Evolutionary conservation across 2,329 filamentous ascomycete genomes (phyloP).

Genomic region (Epichloe aotearoae): DNA sequence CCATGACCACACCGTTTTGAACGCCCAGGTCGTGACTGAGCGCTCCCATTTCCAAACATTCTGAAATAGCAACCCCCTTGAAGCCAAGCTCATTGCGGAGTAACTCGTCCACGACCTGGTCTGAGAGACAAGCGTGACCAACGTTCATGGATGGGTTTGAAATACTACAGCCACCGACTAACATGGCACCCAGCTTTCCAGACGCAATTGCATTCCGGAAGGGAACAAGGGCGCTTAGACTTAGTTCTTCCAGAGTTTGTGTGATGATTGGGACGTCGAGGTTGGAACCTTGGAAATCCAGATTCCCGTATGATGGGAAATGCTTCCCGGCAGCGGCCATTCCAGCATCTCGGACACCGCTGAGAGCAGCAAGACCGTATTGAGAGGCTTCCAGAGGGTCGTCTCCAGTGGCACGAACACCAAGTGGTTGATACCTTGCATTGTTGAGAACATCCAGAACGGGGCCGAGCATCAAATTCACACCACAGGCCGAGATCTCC

Average conservation of each 20-base stretch:
- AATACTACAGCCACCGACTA: conserved; percentile 89
- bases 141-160: conserved; percentile 85
- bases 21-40: conserved; percentile 94
- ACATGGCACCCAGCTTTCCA: conserved; percentile 78
- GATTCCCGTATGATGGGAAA: conserved; percentile 89
- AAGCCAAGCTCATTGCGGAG: conserved; percentile 83
- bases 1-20: conserved; percentile 92
- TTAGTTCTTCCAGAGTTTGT: conserved; percentile 83
- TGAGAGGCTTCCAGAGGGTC: conserved; percentile 91
- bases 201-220: conserved; percentile 82
- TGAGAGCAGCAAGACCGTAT: conserved; percentile 81
- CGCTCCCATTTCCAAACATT: conserved; percentile 94
- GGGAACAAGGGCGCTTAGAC: conserved; percentile 79
- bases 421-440: conserved; percentile 77
- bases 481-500: conserved; percentile 81
- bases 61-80: conserved; percentile 77
- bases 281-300: conserved; percentile 85
- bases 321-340: conserved; percentile 88
- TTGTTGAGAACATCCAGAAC: conserved; percentile 92
- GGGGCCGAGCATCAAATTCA: conserved; percentile 91
- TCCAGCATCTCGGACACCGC: conserved; percentile 84
- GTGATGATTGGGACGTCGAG: conserved; percentile 92
- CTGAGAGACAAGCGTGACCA: conserved; percentile 85
- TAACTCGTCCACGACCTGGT: conserved; percentile 84
- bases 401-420: conserved; percentile 80